phyloP scores from a whole-genome alignment of 2,329 filamentous ascomycete species.

The Colletotrichum cordylinicola region DNA sequence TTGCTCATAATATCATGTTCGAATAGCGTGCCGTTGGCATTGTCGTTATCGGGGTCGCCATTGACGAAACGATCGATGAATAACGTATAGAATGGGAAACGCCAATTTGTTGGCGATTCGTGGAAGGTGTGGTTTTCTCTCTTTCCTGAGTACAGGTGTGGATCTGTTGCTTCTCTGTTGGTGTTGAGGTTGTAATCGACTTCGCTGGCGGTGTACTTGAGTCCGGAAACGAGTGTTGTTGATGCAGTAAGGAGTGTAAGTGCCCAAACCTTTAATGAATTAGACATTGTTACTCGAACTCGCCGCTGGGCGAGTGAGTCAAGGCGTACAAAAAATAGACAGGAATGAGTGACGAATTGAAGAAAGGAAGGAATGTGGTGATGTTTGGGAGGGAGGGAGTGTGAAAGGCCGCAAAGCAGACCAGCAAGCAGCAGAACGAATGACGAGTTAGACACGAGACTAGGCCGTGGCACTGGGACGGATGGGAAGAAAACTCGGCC shows the following conservation, averaged over 20 bases:
- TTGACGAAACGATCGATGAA: conserved; percentile 70
- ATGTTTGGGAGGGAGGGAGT: conserved; percentile 7
- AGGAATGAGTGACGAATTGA: conserved; percentile 21
- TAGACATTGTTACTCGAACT: conserved; percentile 22
- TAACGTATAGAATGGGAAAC: conserved; percentile 70
- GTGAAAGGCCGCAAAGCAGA: conserved; percentile 21
- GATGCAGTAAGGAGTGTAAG: conserved; percentile 20
- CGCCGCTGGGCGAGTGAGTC: conserved; percentile 21
- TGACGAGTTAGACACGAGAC: conserved; percentile 16
- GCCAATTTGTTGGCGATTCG: conserved; percentile 65
- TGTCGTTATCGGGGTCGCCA: conserved; percentile 68
- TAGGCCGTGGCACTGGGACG: conserved; percentile 12
- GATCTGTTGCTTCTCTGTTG: conserved; percentile 59
- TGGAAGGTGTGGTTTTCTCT: conserved; percentile 59
- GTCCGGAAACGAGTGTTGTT: conserved; percentile 31
- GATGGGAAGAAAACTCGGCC: conserved; percentile 23
- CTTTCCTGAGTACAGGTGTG: conserved; percentile 63
- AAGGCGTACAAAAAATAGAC: conserved; percentile 12
- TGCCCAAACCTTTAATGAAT: conserved; percentile 22
- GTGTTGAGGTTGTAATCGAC: conserved; percentile 65
- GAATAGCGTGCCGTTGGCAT: conserved; percentile 64
- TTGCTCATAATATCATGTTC: conserved; percentile 66
- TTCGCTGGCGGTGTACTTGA: conserved; percentile 30
- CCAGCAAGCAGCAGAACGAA: conserved; percentile 23
- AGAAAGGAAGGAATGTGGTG: conserved; percentile 18